Base-by-base conservation (phyloP, 2,329 filamentous ascomycete species). In the Niveomyces coronatus region DNA sequence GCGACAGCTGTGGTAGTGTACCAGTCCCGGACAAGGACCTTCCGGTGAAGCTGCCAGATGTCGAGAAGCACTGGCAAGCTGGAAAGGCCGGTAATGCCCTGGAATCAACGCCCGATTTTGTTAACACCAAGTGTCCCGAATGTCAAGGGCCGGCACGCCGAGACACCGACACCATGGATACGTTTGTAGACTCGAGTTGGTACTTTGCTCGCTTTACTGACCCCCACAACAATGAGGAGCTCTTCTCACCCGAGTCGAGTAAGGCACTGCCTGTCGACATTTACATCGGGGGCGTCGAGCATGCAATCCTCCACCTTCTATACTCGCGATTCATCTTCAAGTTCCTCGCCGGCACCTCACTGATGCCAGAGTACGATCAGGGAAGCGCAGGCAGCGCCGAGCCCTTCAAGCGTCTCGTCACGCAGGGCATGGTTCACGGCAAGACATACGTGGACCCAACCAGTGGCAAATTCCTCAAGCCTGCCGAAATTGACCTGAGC, bases 101-200 rank as follows among this genome's bases (percentile, higher is more conserved):
- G 14, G 82, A 84, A 46, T 70, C 74, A 15, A 76, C 79, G 2
- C 62, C 76, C 10, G 75, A 81, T 7, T 94, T 85, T 78, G 68
- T 85, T 31, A 76, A 87, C 49, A 83, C 79, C 0, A 57, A 67
- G 3, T 94, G 87, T 53, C 87, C 87, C 5, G 74, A 74, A 48
- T 94, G 87, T 50, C 63, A 71, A 13, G 68, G 72, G 2, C 61
- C 75, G 17, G 87, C 85, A 6, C 82, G 77, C 54, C 74, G 87
- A 45, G 87, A 94, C 47, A 94, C 87, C 0, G 87, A 94, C 55
- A 94, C 87, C 3, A 94, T 94, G 87, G 87, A 94, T 57, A 94
- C 87, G 0, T 94, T 94, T 60, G 87, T 94, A 44, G 87, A 94
- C 60, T 94, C 86, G 2, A 93, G 86, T 38, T 94, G 87, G 87